These are phyloP conservation scores for Stereum hirsutum DNA, from an alignment of 1,284 basidiomycete genomes.

Conservation along the genomic window DNA sequence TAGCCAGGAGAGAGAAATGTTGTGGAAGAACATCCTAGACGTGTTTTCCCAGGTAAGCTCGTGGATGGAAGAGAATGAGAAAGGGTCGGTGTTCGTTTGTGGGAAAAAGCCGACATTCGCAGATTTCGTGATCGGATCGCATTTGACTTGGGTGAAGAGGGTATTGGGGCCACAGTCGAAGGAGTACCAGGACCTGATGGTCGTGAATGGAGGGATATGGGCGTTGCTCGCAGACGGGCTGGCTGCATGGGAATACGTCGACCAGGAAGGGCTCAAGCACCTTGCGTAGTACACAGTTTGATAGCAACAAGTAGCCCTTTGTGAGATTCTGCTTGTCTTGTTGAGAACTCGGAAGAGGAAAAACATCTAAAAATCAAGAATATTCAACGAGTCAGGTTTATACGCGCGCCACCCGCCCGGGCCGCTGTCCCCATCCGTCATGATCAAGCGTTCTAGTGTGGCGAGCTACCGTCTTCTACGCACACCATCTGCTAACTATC, in stretches of 20 bases:
- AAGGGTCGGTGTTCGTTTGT: constrained; percentile 14
- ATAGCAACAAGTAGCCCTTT: too few species aligned
- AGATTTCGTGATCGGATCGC: constrained; percentile 24
- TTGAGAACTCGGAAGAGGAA: too few species aligned
- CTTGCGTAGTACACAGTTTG: too few species aligned
- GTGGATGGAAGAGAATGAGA: constrained; percentile 22
- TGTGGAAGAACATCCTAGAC: constrained; percentile 24
- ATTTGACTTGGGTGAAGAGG: constrained; percentile 20
- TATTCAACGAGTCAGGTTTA: too few species aligned
- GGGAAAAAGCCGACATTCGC: constrained; percentile 23
- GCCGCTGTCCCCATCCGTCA: too few species aligned
- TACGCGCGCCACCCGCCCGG: too few species aligned
- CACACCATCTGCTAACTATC: too few species aligned
- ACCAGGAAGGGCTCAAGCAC: background rate
- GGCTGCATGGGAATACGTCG: background rate
- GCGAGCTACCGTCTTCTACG: too few species aligned
- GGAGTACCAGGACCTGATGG: background rate
- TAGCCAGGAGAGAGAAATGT: constrained; percentile 7
- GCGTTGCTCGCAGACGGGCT: background rate
- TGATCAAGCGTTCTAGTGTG: too few species aligned
- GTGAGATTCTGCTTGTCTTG: too few species aligned
- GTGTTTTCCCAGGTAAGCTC: constrained; percentile 18
- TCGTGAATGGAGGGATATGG: constrained; percentile 2
- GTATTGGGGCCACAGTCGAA: background rate
- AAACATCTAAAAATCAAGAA: too few species aligned